Evolutionary conservation across 164 flowering plant species (phyloP), one percentile per base, ranked within the genome.

Genomic region (Magnolia sinica): DNA sequence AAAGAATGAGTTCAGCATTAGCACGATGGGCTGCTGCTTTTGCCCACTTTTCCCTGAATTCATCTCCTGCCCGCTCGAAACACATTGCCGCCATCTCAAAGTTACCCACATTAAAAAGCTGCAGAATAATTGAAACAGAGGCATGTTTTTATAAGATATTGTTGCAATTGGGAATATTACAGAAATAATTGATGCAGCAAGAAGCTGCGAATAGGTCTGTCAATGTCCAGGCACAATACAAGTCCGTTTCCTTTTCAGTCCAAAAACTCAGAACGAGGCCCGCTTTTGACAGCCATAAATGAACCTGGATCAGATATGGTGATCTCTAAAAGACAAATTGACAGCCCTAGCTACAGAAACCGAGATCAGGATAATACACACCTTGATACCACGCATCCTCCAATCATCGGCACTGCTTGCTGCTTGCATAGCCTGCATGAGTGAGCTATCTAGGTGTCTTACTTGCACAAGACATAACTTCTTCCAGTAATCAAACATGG

Each of bases 401-500:
- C 96, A 91, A 72, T 93, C 96, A 58, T 91, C 89, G 13, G 84
- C 78, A 58, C 80, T 91, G 84, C 98, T 89, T 29, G 86, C 84
- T 50, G 82, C 87, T 84, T 83, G 87, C 93, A 93, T 91, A 11
- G 84, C 89, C 20, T 85, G 83, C 16, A 87, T 89, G 24, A 91
- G 84, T 18, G 92, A 87, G 24, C 87, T 85, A 75, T 91, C 92
- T 59, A 91, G 80, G 31, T 80, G 74, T 29, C 82, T 81, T 7
- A 84, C 89, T 84, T 88, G 87, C 14, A 92, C 89, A 66, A 90
- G 84, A 70, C 83, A 58, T 74, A 75, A 50, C 69, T 78, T 88
- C 82, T 84, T 90, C 98, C 98, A 93, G 66, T 89, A 93, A 68
- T 92, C 91, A 83, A 92, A 86, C 83, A 92, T 83, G 7, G 96